phyloP scores from a whole-genome alignment of 192 early-diverging fungal genomes.

The Allomyces macrogynus region DNA sequence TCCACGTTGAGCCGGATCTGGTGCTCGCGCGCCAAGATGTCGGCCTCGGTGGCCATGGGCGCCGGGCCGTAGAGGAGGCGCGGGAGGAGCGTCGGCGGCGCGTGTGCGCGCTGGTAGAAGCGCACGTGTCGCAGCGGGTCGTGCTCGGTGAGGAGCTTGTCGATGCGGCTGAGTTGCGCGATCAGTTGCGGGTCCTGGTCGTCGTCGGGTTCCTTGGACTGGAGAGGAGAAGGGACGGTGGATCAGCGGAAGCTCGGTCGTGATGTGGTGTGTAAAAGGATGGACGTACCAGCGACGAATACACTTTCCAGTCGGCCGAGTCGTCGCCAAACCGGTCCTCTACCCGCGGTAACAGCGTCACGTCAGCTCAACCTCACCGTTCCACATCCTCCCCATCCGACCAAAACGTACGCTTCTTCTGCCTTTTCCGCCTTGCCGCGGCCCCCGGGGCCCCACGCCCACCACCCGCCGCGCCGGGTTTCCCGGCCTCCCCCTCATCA shows the following conservation, averaged over 20 bases:
- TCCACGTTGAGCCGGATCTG: conserved; percentile 84
- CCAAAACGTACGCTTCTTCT: conserved; percentile 7
- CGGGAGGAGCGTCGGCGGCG: conserved; percentile 24
- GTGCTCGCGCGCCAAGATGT: conserved; percentile 39
- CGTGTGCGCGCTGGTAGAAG: conserved; percentile 39
- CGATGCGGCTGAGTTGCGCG: conserved; percentile 41
- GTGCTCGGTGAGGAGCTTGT: conserved; percentile 42
- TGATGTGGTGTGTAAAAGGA: neutral
- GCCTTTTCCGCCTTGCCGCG: too few relatives aligned
- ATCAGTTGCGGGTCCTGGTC: conserved; percentile 62
- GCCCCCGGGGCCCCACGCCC: neutral
- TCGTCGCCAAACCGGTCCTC: conserved; percentile 89
- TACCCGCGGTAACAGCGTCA: conserved; percentile 6
- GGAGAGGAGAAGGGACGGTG: neutral
- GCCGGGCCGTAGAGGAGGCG: conserved; percentile 26
- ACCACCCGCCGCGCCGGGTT: neutral
- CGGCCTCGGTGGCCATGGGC: conserved; percentile 17
- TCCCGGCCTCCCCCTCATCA: neutral
- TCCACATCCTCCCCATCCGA: too few relatives aligned
- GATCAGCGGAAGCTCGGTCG: neutral
- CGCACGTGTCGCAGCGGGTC: conserved; percentile 55
- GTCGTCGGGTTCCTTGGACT: conserved; percentile 57
- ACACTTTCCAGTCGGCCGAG: conserved; percentile 82
- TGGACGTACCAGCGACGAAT: conserved; percentile 59
- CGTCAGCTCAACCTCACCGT: neutral